Evolutionary conservation across 306 rosid genomes (phyloP).

Genomic region (Castanea sativa): DNA sequence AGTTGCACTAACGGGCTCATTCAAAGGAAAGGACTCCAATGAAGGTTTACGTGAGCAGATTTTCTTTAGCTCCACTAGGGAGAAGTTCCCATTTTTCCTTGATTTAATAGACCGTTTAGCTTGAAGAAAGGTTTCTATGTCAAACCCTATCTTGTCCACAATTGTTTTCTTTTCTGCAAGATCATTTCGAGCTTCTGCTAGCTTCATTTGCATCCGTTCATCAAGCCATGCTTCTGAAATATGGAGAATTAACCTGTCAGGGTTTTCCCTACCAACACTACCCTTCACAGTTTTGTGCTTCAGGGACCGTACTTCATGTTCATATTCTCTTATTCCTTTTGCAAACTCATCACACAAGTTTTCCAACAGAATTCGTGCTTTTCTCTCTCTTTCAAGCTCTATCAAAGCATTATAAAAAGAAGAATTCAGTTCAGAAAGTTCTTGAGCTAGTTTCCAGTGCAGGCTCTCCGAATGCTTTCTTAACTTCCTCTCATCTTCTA

Average conservation of each 20-base stretch:
- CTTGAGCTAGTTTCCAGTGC: conserved; percentile 58
- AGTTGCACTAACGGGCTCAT: conserved; percentile 51
- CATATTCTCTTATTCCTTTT: conserved; percentile 65
- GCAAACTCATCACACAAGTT: conserved; percentile 82
- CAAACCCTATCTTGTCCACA: conserved; percentile 74
- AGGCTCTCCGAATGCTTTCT: conserved; percentile 60
- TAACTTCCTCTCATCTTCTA: conserved; percentile 66
- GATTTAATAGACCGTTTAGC: conserved; percentile 44
- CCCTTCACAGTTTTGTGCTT: conserved; percentile 45
- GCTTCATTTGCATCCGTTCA: conserved; percentile 72
- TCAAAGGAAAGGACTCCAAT: conserved; percentile 53
- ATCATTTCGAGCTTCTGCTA: conserved; percentile 28
- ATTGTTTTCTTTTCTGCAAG: conserved; percentile 43
- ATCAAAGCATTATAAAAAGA: conserved; percentile 52
- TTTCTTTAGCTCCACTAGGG: conserved; percentile 46
- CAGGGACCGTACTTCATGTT: conserved; percentile 52
- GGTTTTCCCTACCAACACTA: conserved; percentile 25
- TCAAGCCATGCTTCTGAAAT: conserved; percentile 93
- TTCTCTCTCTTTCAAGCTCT: conserved; percentile 72
- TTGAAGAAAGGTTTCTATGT: conserved; percentile 78
- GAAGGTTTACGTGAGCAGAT: conserved; percentile 47
- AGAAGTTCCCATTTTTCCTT: conserved; percentile 32
- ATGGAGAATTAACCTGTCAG: conserved; percentile 59
- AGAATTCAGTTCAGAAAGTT: conserved; percentile 56
- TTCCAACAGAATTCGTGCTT: conserved; percentile 64